Base-by-base conservation (phyloP, 2,329 filamentous ascomycete genomes). In the Hypoxylon sp. region DNA sequence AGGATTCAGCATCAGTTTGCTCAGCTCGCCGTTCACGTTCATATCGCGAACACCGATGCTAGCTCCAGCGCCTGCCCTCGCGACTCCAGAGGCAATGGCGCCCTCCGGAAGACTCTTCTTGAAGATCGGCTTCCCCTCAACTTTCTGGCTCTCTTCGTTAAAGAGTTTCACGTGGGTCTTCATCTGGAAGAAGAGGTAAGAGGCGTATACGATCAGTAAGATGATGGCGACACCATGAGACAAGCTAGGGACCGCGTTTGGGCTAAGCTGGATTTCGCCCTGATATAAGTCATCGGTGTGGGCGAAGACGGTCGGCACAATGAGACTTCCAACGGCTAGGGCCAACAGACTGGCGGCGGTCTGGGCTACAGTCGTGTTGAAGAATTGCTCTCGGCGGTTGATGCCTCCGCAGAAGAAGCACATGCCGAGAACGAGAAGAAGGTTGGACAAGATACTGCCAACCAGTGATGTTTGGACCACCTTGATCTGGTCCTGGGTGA, bases 391-490 rank as follows among this genome's bases (percentile, higher is more conserved):
- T 27, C 87, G 75, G 27, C 94, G 88, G 63, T 91, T 90, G 71
- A 96, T 78, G 3, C 93, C 93, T 52, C 93, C 94, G 65, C 92
- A 90, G 82, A 97, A 96, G 84, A 96, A 97, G 77, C 90, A 96
- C 88, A 94, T 96, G 60, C 93, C 94, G 83, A 97, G 83, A 54
- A 97, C 93, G 12, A 97, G 87, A 2, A 97, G 86, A 63, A 98
- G 79, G 76, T 97, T 97, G 43, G 94, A 97, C 21, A 97, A 83
- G 77, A 97, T 97, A 78, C 91, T 94, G 60, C 94, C 94, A 67
- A 97, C 92, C 27, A 98, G 84, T 0, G 94, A 97, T 0, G 94
- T 97, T 78, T 97, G 93, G 5, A 97, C 94, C 65, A 98, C 96
- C 32, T 91, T 82, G 23, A 96, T 87, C 78, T 97, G 87, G 54